Evolutionary conservation across 2,329 filamentous ascomycete genomes (phyloP), one percentile per base, ranked within the genome.

Genomic region (Xylaria arbuscula): DNA sequence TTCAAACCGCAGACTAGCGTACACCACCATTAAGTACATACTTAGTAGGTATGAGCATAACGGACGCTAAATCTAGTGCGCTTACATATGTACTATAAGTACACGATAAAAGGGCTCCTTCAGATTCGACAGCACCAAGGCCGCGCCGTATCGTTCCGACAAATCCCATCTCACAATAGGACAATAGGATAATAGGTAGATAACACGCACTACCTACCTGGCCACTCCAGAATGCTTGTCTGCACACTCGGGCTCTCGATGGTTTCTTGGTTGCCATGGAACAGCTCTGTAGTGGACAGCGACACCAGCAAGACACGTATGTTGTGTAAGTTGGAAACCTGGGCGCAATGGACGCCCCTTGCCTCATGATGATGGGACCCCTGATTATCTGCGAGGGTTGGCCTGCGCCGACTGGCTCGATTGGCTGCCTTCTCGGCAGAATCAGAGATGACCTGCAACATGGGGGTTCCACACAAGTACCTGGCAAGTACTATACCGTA

Each of bases 351-450:
- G 68, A 62, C 65, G 58, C 73, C 74, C 74, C 73, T 74, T 76
- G 73, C 75, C 70, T 75, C 73, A 71, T 73, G 70, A 71, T 68
- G 62, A 62, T 47, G 60, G 60, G 71, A 75, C 74, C 75, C 75
- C 75, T 76, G 72, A 74, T 76, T 65, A 48, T 55, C 67, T 68
- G 51, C 38, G 62, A 71, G 66, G 72, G 64, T 28, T 69, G 53
- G 64, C 57, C 62, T 69, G 57, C 67, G 58, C 65, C 63, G 62
- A 64, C 40, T 47, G 56, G 55, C 54, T 59, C 72, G 69, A 76
- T 76, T 76, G 75, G 74, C 68, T 72, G 72, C 73, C 72, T 74
- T 74, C 72, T 64, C 62, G 70, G 71, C 64, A 76, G 70, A 72
- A 66, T 62, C 61, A 69, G 62, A 72, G 64, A 64, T 71, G 71